phyloP scores from a whole-genome alignment of 176 grass and related monocot species.

The barley (Hordeum vulgare) region MorexV3_pseudomolecules_assembly NC_058522.1:12386513-12387012 shows the following conservation, averaged over 20 bases:
- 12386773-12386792: conserved; percentile 36
- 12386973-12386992: conserved; percentile 50
- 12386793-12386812: conserved; percentile 65
- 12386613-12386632: conserved; percentile 57
- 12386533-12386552: not conserved
- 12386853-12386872: conserved; percentile 72
- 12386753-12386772: conserved; percentile 61
- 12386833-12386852: conserved; percentile 50
- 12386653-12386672: not conserved
- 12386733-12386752: conserved; percentile 52
- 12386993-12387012: conserved; percentile 7
- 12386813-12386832: conserved; percentile 81
- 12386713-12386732: conserved; percentile 69
- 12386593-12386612: conserved; percentile 28
- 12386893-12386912: conserved; percentile 41
- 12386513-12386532: conserved; percentile 1
- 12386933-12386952: conserved; percentile 66
- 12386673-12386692: conserved; percentile 12
- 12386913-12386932: conserved; percentile 41
- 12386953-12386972: conserved; percentile 61
- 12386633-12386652: conserved; percentile 60
- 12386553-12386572: conserved; percentile 16
- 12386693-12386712: conserved; percentile 33
- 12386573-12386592: conserved; percentile 44
- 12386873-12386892: conserved; percentile 64